Conservation (phyloP, 164 flowering plant genomes). For the Piper betle region DNA sequence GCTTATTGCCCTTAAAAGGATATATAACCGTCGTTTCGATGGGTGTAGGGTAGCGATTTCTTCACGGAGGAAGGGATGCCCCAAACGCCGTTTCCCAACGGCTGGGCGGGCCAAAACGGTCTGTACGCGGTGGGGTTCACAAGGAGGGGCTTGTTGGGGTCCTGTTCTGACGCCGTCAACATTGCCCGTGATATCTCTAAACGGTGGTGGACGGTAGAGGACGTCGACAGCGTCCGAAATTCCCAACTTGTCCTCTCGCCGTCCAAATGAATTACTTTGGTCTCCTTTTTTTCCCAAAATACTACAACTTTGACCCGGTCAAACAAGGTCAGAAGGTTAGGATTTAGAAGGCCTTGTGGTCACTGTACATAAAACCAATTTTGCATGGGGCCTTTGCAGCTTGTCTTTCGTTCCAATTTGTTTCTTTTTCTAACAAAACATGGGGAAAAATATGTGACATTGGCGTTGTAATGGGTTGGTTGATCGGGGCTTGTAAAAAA, state of each 20-base stretch:
- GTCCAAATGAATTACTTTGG: not conserved
- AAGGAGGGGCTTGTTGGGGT: slow-evolving; percentile 64
- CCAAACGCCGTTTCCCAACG: slow-evolving; percentile 56
- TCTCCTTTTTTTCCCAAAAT: not conserved
- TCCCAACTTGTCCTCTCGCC: slow-evolving; percentile 2
- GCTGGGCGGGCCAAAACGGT: slow-evolving; percentile 77
- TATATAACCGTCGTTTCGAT: not conserved
- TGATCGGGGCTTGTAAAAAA: not conserved
- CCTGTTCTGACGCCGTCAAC: slow-evolving; percentile 59
- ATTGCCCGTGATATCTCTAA: slow-evolving; percentile 51
- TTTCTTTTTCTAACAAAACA: not conserved
- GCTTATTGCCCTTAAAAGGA: not conserved
- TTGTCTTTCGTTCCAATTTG: not conserved
- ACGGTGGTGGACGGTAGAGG: slow-evolving; percentile 34
- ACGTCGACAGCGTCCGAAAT: slow-evolving; percentile 2
- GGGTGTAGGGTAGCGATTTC: slow-evolving; percentile 47
- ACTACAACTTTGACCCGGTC: slow-evolving; percentile 5
- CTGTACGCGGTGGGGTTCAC: slow-evolving; percentile 83
- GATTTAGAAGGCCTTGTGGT: slow-evolving; percentile 1
- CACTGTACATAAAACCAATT: slow-evolving; percentile 16
- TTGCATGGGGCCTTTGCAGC: slow-evolving; percentile 13
- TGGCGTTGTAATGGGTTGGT: not conserved
- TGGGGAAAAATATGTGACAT: not conserved
- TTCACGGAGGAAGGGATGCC: slow-evolving; percentile 87
- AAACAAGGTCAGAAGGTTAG: not conserved